These are phyloP conservation scores for Euphrasia confusa DNA, from an alignment of 257 asterid species.

Conservation along the genomic window DNA sequence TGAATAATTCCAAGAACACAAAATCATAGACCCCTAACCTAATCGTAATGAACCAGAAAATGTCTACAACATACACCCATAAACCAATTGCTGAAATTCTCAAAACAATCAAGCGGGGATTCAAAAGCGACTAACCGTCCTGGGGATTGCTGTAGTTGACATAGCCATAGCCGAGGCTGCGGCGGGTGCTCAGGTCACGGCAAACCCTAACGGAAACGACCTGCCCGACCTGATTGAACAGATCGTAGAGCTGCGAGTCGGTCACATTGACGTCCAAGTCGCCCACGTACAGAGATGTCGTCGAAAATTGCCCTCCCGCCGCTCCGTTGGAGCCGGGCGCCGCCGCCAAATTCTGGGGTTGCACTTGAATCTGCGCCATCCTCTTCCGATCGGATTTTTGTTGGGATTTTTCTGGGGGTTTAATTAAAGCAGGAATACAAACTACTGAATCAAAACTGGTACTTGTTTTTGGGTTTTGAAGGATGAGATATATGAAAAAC, in stretches of 20 bases:
- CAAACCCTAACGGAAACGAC: slow-evolving; percentile 88
- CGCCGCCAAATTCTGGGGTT: slow-evolving; percentile 46
- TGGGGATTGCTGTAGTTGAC: slow-evolving; percentile 65
- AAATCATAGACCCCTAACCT: too few relatives aligned
- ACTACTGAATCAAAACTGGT: too few relatives aligned
- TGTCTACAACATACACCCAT: too few relatives aligned
- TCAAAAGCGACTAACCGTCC: slow-evolving; percentile 48
- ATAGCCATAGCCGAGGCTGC: slow-evolving; percentile 83
- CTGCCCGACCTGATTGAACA: slow-evolving; percentile 77
- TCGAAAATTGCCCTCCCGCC: slow-evolving; percentile 36
- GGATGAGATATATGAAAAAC: too few relatives aligned
- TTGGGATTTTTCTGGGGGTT: too few relatives aligned
- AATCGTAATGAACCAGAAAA: too few relatives aligned
- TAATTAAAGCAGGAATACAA: too few relatives aligned
- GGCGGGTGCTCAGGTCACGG: slow-evolving; percentile 55
- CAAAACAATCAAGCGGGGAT: slow-evolving; percentile 13
- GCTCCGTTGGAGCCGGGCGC: slow-evolving; percentile 40
- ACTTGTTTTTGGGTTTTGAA: too few relatives aligned
- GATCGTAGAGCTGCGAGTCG: slow-evolving; percentile 74
- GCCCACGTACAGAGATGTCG: slow-evolving; percentile 74
- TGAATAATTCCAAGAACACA: too few relatives aligned
- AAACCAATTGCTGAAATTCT: neutral
- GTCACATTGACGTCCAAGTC: slow-evolving; percentile 66
- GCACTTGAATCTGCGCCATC: slow-evolving; percentile 48
- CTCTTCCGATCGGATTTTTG: too few relatives aligned